Conservation (phyloP, 2,329 filamentous ascomycete species). For the Penicillium occitanis region DNA sequence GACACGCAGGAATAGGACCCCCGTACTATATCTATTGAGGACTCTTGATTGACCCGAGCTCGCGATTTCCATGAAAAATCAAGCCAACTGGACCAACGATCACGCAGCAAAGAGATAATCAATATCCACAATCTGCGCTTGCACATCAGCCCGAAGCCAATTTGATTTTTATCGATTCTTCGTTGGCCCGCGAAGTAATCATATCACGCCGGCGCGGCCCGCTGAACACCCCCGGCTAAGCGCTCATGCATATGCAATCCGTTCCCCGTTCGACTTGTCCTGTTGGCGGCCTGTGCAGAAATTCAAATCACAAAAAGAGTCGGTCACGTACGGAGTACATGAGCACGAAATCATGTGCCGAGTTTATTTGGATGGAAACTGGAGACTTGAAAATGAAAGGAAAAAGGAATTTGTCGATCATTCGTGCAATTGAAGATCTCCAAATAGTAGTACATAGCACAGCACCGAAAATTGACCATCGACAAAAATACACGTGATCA, state of each 20-base stretch:
- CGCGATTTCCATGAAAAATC: not conserved
- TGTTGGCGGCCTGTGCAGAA: constrained; percentile 8
- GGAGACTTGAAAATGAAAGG: no score
- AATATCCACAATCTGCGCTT: constrained; percentile 9
- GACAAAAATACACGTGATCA: constrained; percentile 1
- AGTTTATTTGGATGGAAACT: not conserved
- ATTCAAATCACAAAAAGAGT: not conserved
- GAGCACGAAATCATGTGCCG: not conserved
- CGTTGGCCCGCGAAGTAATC: not conserved
- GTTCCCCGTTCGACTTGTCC: constrained; percentile 5
- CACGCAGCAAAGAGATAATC: not conserved
- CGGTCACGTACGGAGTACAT: constrained; percentile 1
- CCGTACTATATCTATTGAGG: not conserved
- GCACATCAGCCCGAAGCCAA: constrained; percentile 7
- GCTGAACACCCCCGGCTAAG: constrained; percentile 12
- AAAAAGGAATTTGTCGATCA: not conserved
- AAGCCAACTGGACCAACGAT: not conserved
- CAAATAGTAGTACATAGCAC: not conserved
- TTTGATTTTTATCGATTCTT: not conserved
- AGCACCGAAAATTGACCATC: not conserved
- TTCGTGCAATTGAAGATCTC: not conserved
- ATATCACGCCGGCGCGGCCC: constrained; percentile 14
- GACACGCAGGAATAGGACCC: not conserved
- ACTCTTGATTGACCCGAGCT: not conserved
- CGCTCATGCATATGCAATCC: constrained; percentile 12